Base-by-base conservation (phyloP, 305 asterid genomes). In the Rubia peregrina region DNA sequence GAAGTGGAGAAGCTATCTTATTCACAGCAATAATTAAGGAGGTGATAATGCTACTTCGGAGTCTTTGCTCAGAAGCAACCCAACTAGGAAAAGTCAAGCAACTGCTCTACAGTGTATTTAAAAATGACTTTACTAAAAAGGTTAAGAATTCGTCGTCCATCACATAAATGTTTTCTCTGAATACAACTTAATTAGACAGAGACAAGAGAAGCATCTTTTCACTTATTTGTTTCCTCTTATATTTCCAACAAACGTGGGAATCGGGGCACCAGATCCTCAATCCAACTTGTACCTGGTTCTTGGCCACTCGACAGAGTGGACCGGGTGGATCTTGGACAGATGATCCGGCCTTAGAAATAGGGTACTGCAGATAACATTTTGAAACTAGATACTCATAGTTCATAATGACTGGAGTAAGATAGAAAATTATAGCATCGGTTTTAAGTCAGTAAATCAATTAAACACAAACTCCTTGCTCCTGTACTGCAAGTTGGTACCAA, bases 11-110 rank as follows among this genome's bases (percentile, higher is more conserved):
- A 1, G 9, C 44, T 10, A 61, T 6, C 9, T 30, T 3, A 24
- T 61, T 26, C 38, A 33, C 4, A 13, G 0, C 0, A 38, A 24
- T 11, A 17, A 33, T 1, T 9, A 63, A 63, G 67, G 21, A 30
- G 16, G 24, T 36, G 67, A 63, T 41, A 17, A 63, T 16, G 67
- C 67, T 13, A 63, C 48, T 63, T 38, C 12, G 7, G 11, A 26
- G 67, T 63, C 67, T 63, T 63, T 63, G 67, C 67, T 16, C 12
- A 38, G 67, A 36, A 57, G 40, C 65, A 22, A 8, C 38, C 65
- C 65, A 61, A 11, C 65, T 26, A 30, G 65, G 19, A 61, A 26
- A 26, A 61, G 65, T 30, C 65, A 61, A 59, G 65, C 42, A 24
- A 61, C 19, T 61, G 57, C 57, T 17, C 22, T 16, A 16, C 44